Evolutionary conservation across 441 rosid genomes (phyloP), one percentile per base, ranked within the genome.

Genomic region (Corymbia calophylla): DNA sequence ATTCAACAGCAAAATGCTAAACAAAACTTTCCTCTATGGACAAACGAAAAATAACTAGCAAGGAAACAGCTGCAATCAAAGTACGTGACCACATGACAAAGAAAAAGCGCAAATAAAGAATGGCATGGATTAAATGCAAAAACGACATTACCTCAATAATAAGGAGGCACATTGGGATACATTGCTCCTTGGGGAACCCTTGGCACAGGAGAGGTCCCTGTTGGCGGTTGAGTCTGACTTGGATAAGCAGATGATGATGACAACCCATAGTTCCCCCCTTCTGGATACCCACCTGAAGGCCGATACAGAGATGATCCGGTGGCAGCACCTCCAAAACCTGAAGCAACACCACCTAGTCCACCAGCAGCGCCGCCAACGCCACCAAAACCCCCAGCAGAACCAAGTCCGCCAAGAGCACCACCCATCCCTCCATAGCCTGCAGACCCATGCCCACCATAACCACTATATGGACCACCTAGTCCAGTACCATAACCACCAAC

Each of bases 151-250:
- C 97, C 99, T 97, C 94, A 96, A 90, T 91, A 94, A 91, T 95
- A 97, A 88, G 97, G 96, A 25, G 99, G 98, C 89, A 88, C 93
- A 88, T 92, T 94, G 14, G 95, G 98, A 89, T 96, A 97, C 96
- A 96, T 95, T 91, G 96, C 99, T 47, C 98, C 97, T 44, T 95
- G 96, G 53, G 96, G 97, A 93, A 94, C 95, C 90, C 98, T 94
- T 21, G 98, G 98, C 58, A 93, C 93, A 6, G 97, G 91, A 47
- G 97, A 90, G 11, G 94, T 90, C 87, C 96, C 96, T 25, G 93
- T 87, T 66, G 93, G 94, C 91, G 92, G 95, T 58, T 94, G 98
- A 90, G 94, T 96, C 89, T 94, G 99, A 92, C 92, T 91, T 35
- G 97, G 95, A 91, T 93, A 95, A 53, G 94, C 93, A 19, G 94